These are phyloP conservation scores for Cryptosporidium sp. DNA, from an alignment of 169 alveolate genomes.

Conservation along the genomic window DNA sequence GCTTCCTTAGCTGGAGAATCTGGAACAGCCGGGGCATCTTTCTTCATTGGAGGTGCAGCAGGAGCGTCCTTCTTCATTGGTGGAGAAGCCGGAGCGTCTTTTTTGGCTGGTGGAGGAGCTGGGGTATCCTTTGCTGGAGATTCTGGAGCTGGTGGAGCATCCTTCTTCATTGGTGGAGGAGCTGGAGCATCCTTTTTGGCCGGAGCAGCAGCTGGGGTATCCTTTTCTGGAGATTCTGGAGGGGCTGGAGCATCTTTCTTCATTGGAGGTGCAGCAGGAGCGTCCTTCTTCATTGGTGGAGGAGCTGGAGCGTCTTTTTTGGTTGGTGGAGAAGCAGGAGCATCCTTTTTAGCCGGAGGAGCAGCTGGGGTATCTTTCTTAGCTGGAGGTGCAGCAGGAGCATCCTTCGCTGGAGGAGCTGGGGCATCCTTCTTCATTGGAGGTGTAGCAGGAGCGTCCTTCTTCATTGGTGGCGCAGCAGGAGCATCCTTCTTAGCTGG, in stretches of 20 bases:
- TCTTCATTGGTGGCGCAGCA: background rate
- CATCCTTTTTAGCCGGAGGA: slow-evolving; percentile 1
- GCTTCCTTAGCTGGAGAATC: background rate
- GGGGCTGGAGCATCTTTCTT: background rate
- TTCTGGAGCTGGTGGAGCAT: background rate
- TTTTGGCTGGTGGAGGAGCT: background rate
- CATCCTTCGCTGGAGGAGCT: slow-evolving; percentile 14
- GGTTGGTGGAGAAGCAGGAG: background rate
- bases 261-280: background rate
- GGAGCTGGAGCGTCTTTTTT: slow-evolving; percentile 13
- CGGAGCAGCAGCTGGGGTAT: slow-evolving; percentile 10
- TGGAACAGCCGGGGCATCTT: background rate
- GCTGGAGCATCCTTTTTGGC: no score
- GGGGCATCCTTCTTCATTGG: slow-evolving; percentile 9
- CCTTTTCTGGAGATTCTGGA: background rate
- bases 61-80: slow-evolving; percentile 16
- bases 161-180: no score
- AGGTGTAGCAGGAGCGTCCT: slow-evolving; percentile 12
- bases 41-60: background rate
- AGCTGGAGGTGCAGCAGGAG: background rate
- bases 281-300: background rate
- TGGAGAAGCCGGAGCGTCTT: background rate
- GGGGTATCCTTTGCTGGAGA: slow-evolving; percentile 12
- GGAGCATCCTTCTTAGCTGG: slow-evolving; percentile 13
- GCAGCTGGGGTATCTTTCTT: background rate